These are phyloP conservation scores for Zymoseptoria ardabiliae DNA, from an alignment of 2,329 filamentous ascomycete species.

Conservation along the genomic window DNA sequence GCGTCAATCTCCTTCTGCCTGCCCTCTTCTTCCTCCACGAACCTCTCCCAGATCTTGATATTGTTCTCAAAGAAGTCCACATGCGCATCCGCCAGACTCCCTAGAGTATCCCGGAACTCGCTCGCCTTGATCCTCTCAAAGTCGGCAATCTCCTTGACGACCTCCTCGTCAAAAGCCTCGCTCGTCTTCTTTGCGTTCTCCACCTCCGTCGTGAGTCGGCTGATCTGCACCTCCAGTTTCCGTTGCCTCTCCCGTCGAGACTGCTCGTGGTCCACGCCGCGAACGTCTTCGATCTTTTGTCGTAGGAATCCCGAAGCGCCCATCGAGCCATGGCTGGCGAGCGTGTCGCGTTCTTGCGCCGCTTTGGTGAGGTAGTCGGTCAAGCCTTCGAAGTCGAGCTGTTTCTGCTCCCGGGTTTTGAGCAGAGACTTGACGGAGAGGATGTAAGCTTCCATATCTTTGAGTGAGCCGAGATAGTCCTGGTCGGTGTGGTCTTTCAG, in stretches of 20 bases:
- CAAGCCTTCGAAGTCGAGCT: conserved; percentile 92
- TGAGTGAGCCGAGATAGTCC: conserved; percentile 84
- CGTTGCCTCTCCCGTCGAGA: conserved; percentile 77
- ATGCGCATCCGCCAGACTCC: conserved; percentile 74
- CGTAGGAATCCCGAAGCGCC: conserved; percentile 82
- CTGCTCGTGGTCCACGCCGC: conserved; percentile 93
- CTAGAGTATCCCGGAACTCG: conserved; percentile 84
- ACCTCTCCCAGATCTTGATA: conserved; percentile 78
- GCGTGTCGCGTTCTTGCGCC: conserved; percentile 73
- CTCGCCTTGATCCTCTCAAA: conserved; percentile 91
- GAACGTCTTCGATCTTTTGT: conserved; percentile 91
- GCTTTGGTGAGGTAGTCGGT: conserved; percentile 94
- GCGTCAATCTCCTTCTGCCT: conserved; percentile 14
- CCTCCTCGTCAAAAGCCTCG: conserved; percentile 93
- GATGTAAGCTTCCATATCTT: conserved; percentile 95
- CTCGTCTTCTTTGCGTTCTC: conserved; percentile 79
- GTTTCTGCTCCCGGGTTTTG: conserved; percentile 92
- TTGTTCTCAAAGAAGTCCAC: conserved; percentile 78
- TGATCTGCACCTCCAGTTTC: conserved; percentile 86
- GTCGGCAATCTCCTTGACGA: conserved; percentile 83
- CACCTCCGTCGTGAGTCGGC: conserved; percentile 82
- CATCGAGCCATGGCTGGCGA: conserved; percentile 54
- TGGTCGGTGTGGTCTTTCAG: conserved; percentile 90
- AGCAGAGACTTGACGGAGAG: conserved; percentile 78
- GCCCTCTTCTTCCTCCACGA: conserved; percentile 67